Percentiles rank a stretch among this genome's conserved stretches.
phyloP scores from a whole-genome alignment of 805 yeast genomes.

The Metschnikowia kunwiensis region DNA sequence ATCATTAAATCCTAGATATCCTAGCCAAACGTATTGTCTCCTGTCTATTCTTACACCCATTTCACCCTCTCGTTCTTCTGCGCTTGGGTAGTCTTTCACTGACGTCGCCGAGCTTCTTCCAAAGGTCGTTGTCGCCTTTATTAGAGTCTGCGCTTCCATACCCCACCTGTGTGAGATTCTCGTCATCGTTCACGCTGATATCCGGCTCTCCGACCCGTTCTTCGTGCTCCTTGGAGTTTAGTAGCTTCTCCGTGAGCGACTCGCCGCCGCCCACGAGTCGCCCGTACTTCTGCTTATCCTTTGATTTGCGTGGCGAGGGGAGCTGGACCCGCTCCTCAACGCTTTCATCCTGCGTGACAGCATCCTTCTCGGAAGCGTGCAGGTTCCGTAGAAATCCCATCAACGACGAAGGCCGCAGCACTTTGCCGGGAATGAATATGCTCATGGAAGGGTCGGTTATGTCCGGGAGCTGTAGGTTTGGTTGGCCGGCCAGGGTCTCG shows the following conservation, averaged over 20 bases:
- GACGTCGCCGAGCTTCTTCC: slow-evolving; percentile 16
- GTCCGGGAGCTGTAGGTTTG: slow-evolving; percentile 32
- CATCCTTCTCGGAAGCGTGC: not conserved
- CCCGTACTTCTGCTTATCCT: slow-evolving; percentile 44
- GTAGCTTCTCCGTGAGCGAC: slow-evolving; percentile 16
- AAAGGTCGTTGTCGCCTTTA: slow-evolving; percentile 11
- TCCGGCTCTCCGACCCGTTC: slow-evolving; percentile 6
- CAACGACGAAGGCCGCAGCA: slow-evolving; percentile 24
- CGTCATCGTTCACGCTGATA: slow-evolving; percentile 10
- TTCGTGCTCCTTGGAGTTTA: slow-evolving; percentile 9
- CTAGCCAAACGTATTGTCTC: too few species aligned
- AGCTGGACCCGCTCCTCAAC: slow-evolving; percentile 30
- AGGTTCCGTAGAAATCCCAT: slow-evolving; percentile 12
- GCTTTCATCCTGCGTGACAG: not conserved
- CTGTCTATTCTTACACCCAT: too few species aligned
- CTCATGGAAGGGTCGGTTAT: slow-evolving; percentile 53
- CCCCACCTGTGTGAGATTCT: slow-evolving; percentile 17
- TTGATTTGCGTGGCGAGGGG: slow-evolving; percentile 53
- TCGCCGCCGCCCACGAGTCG: slow-evolving; percentile 39
- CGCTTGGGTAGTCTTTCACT: slow-evolving; percentile 11
- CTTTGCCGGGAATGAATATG: slow-evolving; percentile 45
- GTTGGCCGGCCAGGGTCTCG: slow-evolving; percentile 21
- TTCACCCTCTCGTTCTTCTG: slow-evolving; percentile 9
- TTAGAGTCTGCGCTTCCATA: slow-evolving; percentile 17
- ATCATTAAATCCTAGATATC: too few species aligned